Percentiles rank a stretch among this genome's conserved stretches.
Evolutionary conservation across 495 filamentous ascomycete species (phyloP).

Genomic region (Talaromyces adpressus): DNA sequence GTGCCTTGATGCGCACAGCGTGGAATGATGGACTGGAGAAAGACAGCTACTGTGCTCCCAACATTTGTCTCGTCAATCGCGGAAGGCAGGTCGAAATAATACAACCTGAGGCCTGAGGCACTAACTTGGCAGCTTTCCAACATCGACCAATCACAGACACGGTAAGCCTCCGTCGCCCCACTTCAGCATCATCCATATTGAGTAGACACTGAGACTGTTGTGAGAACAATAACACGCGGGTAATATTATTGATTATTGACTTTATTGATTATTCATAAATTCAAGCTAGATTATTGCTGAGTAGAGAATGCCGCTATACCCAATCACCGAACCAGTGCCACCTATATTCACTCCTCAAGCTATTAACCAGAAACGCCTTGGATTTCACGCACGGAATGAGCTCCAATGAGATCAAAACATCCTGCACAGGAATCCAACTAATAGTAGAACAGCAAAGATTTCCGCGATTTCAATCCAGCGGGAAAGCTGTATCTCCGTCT

Average conservation of each 20-base stretch:
- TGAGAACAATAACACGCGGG: neutral
- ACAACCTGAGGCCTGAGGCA: neutral
- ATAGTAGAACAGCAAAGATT: slow-evolving; percentile 43
- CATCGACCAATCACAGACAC: neutral
- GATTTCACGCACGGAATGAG: neutral
- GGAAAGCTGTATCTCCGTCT: slow-evolving; percentile 47
- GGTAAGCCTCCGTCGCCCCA: neutral
- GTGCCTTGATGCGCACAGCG: neutral
- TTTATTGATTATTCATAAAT: neutral
- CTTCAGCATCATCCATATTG: neutral
- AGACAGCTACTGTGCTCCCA: neutral
- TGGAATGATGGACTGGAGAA: neutral
- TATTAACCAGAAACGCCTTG: neutral
- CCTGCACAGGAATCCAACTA: neutral
- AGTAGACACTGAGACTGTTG: neutral
- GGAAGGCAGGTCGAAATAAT: neutral
- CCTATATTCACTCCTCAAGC: neutral
- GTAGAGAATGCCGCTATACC: neutral
- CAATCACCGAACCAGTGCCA: neutral
- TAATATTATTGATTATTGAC: neutral
- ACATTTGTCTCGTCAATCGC: neutral
- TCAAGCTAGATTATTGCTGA: neutral
- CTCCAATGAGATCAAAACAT: slow-evolving; percentile 1
- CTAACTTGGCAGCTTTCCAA: neutral
- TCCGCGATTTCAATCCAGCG: slow-evolving; percentile 49